Conservation (phyloP, 2,329 filamentous ascomycete species). For the Pseudonectria foliicola region DNA sequence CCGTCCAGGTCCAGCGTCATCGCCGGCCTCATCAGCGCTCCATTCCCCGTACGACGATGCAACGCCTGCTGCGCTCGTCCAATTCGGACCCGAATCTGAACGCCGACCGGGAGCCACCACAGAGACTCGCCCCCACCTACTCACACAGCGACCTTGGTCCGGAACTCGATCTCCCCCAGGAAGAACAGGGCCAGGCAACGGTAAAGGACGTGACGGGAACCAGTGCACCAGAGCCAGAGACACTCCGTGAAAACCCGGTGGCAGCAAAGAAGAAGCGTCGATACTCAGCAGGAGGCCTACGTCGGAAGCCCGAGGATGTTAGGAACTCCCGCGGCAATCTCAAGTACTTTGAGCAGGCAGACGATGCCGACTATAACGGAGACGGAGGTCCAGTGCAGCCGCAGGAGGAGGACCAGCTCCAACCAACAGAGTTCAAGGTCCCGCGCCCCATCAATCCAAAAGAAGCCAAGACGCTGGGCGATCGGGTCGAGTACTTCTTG, state of each 20-base stretch:
- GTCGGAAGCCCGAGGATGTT: constrained; percentile 66
- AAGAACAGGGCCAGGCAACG: constrained; percentile 30
- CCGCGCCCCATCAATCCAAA: constrained; percentile 66
- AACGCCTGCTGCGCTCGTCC: constrained; percentile 37
- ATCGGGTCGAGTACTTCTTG: constrained; percentile 84
- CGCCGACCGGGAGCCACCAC: constrained; percentile 1
- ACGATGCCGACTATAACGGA: constrained; percentile 72
- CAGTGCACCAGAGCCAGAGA: constrained; percentile 58
- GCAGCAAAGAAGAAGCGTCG: constrained; percentile 54
- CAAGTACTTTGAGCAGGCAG: constrained; percentile 87
- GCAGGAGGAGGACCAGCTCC: not conserved
- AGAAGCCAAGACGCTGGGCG: constrained; percentile 58
- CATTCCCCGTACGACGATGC: constrained; percentile 47
- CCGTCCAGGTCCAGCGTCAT: constrained; percentile 73
- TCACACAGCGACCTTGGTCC: constrained; percentile 29
- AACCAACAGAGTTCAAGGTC: constrained; percentile 28
- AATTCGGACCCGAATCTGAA: constrained; percentile 38
- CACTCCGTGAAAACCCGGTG: constrained; percentile 35
- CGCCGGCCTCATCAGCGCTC: constrained; percentile 62
- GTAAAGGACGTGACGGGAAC: constrained; percentile 54
- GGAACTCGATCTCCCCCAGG: constrained; percentile 17
- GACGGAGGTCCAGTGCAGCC: constrained; percentile 32
- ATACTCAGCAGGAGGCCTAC: constrained; percentile 80
- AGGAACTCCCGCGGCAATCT: constrained; percentile 64
- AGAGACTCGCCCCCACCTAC: constrained; percentile 13